Evolutionary conservation across 148 eudicot species (phyloP).

Genomic region (Amaranthus hypochondriacus): DNA sequence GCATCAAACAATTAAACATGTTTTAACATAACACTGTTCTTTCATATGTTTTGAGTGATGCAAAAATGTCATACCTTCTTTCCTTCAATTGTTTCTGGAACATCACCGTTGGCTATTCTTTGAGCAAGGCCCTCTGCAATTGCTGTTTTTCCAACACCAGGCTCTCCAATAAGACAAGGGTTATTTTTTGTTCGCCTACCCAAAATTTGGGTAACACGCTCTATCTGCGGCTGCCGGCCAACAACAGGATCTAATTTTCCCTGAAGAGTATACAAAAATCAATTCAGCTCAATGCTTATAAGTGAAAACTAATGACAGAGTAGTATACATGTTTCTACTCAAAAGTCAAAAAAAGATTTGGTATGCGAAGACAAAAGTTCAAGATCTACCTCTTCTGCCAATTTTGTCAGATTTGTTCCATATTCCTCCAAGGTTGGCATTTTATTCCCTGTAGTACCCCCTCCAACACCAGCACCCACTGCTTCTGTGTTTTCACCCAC

Average conservation of each 20-base stretch:
- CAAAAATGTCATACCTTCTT: conserved; percentile 53
- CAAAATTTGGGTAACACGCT: conserved; percentile 87
- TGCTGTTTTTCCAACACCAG: conserved; percentile 96
- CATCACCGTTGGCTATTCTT: conserved; percentile 81
- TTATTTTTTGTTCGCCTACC: conserved; percentile 89
- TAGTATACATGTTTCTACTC: not conserved
- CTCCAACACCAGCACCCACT: conserved; percentile 82
- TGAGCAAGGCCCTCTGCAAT: conserved; percentile 97
- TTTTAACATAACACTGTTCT: not conserved
- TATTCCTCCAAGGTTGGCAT: conserved; percentile 94
- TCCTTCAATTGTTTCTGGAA: conserved; percentile 93
- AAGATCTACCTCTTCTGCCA: conserved; percentile 78
- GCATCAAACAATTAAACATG: not conserved
- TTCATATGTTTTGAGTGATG: conserved; percentile 1
- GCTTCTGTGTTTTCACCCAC: conserved; percentile 86
- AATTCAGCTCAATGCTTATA: conserved; percentile 2
- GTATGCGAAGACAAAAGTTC: not conserved
- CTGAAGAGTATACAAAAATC: conserved; percentile 29
- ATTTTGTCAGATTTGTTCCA: conserved; percentile 90
- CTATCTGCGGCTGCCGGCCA: conserved; percentile 83
- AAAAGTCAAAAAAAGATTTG: not conserved
- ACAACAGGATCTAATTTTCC: conserved; percentile 97
- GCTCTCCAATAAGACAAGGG: conserved; percentile 96
- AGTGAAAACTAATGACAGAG: not conserved
- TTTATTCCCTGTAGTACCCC: conserved; percentile 65